Evolutionary conservation across 2,329 filamentous ascomycete species (phyloP), one percentile per base, ranked within the genome.

Genomic region (Xylaria sp.): DNA sequence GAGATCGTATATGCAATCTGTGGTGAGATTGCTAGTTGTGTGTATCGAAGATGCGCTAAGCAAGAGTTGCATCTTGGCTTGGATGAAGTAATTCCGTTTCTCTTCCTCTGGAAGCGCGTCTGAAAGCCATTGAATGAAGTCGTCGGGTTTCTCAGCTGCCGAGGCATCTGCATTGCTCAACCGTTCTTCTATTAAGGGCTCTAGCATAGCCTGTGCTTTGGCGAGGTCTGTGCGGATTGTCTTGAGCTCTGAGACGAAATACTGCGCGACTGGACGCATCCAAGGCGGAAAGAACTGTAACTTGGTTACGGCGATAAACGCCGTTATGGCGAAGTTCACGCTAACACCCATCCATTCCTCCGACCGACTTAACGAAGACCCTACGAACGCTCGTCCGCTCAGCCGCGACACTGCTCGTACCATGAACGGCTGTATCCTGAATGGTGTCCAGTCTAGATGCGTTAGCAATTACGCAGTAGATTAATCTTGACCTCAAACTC

Each of bases 321-420:
- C 81, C 69, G 86, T 81, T 25, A 85, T 77, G 59, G 85, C 83
- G 73, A 85, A 87, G 76, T 85, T 82, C 77, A 86, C 80, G 76
- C 81, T 82, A 23, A 84, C 84, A 57, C 84, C 79, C 79, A 88
- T 83, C 87, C 87, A 89, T 66, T 83, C 80, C 71, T 87, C 83
- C 50, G 84, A 79, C 20, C 86, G 85, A 73, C 83, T 86, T 65
- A 88, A 79, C 15, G 80, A 77, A 2, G 82, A 73, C 1, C 87
- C 87, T 7, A 88, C 83, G 70, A 89, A 88, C 4, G 85, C 82
- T 23, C 84, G 81, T 0, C 87, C 86, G 31, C 85, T 87, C 25
- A 89, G 73, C 1, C 86, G 84, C 7, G 87, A 84, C 12, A 90
- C 80, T 3, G 84, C 81, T 25, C 85, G 81, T 1, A 89, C 80